These are phyloP conservation scores for Canavalia ensiformis DNA, from an alignment of 306 rosid species.

Conservation along the genomic window DNA sequence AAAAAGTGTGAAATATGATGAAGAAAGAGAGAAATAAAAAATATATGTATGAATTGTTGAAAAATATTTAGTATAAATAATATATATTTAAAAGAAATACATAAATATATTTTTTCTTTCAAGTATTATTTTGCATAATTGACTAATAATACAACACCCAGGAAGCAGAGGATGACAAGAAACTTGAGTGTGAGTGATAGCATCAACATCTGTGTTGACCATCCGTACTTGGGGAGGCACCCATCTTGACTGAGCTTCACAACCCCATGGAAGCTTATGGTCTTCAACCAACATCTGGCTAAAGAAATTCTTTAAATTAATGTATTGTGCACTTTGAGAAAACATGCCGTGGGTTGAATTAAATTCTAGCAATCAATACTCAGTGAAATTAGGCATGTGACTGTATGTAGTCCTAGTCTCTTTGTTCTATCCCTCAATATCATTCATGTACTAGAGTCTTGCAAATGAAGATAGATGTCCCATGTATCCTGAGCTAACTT, in stretches of 20 bases:
- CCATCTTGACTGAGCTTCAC: no score
- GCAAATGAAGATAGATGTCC: conserved; percentile 4
- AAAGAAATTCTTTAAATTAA: not conserved
- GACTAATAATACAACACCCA: not conserved
- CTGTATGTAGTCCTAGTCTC: no score
- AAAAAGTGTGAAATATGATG: no score
- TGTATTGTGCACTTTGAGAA: not conserved
- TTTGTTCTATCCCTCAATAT: not conserved
- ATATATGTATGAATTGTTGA: no score
- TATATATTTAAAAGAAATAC: no score
- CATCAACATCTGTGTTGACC: not conserved
- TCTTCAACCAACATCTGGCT: not conserved
- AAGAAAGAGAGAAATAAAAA: no score
- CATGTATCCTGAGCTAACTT: not conserved
- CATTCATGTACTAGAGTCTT: not conserved
- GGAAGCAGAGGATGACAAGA: not conserved
- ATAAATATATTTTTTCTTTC: not conserved
- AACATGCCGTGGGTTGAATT: not conserved
- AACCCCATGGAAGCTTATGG: not conserved
- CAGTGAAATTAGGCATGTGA: no score
- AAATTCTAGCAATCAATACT: not conserved
- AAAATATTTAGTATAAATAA: no score
- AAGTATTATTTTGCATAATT: conserved; percentile 2
- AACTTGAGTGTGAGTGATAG: not conserved
- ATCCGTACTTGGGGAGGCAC: no score